Conservation (phyloP, 192 early-diverging fungal species). For the Linderina pennispora region DNA sequence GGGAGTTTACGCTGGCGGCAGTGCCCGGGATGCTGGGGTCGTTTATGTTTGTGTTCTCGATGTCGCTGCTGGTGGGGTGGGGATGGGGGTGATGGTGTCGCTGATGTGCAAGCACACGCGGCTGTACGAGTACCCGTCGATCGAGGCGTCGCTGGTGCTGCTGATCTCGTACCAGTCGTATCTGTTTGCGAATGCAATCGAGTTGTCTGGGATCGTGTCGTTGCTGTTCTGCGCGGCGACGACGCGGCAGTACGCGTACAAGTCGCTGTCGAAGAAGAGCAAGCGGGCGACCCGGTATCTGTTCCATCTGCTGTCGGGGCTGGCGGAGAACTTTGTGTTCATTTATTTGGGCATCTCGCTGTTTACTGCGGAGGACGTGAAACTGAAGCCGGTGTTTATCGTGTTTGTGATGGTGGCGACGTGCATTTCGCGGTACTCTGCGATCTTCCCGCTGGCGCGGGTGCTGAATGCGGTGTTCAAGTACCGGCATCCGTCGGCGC, state of each 20-base stretch:
- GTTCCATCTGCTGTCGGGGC: slow-evolving; percentile 86
- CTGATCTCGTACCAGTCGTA: slow-evolving; percentile 91
- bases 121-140: slow-evolving; percentile 72
- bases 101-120: slow-evolving; percentile 85
- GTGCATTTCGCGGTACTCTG: slow-evolving; percentile 78
- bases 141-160: slow-evolving; percentile 83
- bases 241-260: slow-evolving; percentile 90
- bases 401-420: slow-evolving; percentile 73
- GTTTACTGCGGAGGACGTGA: slow-evolving; percentile 71
- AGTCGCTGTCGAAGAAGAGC: slow-evolving; percentile 74
- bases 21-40: slow-evolving; percentile 56
- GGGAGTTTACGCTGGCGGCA: slow-evolving; percentile 60
- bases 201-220: slow-evolving; percentile 91
- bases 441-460: slow-evolving; percentile 76
- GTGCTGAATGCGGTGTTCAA: slow-evolving; percentile 73
- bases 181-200: slow-evolving; percentile 79
- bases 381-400: slow-evolving; percentile 72
- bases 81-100: slow-evolving; percentile 69
- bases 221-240: slow-evolving; percentile 90
- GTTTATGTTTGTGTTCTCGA: slow-evolving; percentile 80
- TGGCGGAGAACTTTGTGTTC: slow-evolving; percentile 97
- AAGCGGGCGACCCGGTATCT: slow-evolving; percentile 83
- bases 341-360: slow-evolving; percentile 93
- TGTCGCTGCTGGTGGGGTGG: slow-evolving; percentile 79
- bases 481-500: slow-evolving; percentile 48